phyloP scores from a whole-genome alignment of 129 eudicot genomes.

The Centaurea solstitialis region DNA sequence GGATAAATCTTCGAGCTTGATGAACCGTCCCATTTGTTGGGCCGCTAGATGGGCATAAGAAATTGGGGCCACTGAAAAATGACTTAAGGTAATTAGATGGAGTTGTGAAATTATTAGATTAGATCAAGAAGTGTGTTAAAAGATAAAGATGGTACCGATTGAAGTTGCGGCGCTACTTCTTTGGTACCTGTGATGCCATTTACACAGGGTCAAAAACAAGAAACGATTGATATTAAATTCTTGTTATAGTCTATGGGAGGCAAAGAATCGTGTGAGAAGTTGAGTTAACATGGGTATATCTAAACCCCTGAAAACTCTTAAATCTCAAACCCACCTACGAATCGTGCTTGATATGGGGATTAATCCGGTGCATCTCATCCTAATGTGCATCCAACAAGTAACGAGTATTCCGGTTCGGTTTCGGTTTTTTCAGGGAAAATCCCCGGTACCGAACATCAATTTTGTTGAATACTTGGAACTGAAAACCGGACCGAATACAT shows the following conservation, averaged over 20 bases:
- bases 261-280: too few relatives aligned
- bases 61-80: constrained; percentile 77
- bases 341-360: too few relatives aligned
- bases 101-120: neutral
- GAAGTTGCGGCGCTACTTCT: constrained; percentile 84
- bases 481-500: too few relatives aligned
- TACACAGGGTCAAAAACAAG: neutral
- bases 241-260: neutral
- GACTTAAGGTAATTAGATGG: neutral
- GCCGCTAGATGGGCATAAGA: constrained; percentile 97
- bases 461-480: too few relatives aligned
- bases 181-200: constrained; percentile 59
- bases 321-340: too few relatives aligned
- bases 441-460: too few relatives aligned
- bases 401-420: too few relatives aligned
- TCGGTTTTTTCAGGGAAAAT: too few relatives aligned
- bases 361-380: too few relatives aligned
- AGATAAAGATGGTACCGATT: constrained; percentile 52
- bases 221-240: neutral
- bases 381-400: too few relatives aligned
- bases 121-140: neutral
- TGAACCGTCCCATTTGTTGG: constrained; percentile 75
- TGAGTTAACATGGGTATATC: too few relatives aligned
- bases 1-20: constrained; percentile 59
- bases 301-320: too few relatives aligned